These are phyloP conservation scores for Lactarius hengduanensis DNA, from an alignment of 768 basidiomycete species.

Conservation along the genomic window DNA sequence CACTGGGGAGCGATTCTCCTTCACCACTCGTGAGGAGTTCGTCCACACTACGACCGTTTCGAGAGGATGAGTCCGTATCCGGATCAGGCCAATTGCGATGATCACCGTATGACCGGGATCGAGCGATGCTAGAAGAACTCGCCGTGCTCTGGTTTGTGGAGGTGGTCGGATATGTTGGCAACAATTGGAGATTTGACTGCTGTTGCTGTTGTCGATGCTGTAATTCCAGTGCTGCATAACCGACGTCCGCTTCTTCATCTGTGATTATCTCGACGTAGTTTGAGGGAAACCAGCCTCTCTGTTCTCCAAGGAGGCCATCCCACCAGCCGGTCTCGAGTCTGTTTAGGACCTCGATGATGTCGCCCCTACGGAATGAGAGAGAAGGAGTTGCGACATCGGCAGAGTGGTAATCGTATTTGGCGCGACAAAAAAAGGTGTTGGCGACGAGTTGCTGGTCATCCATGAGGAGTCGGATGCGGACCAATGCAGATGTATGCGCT, in stretches of 20 bases:
- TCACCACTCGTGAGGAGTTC: slow-evolving; percentile 35
- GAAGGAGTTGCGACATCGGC: slow-evolving; percentile 70
- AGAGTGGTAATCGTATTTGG: slow-evolving; percentile 89
- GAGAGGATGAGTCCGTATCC: slow-evolving; percentile 37
- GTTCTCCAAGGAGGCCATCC: slow-evolving; percentile 89
- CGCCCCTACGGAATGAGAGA: slow-evolving; percentile 80
- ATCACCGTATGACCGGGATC: slow-evolving; percentile 39
- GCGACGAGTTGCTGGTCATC: slow-evolving; percentile 58
- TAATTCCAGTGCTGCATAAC: slow-evolving; percentile 50
- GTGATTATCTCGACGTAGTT: slow-evolving; percentile 86
- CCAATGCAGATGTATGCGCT: slow-evolving; percentile 4
- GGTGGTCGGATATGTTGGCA: slow-evolving; percentile 25
- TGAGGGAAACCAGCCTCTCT: slow-evolving; percentile 96
- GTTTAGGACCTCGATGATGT: slow-evolving; percentile 92
- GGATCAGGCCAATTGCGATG: slow-evolving; percentile 57
- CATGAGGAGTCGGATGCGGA: slow-evolving; percentile 15
- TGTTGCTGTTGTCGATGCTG: slow-evolving; percentile 27
- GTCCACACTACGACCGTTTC: slow-evolving; percentile 39
- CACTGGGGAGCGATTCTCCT: slow-evolving; percentile 47
- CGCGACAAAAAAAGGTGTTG: slow-evolving; percentile 78
- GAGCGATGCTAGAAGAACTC: slow-evolving; percentile 22
- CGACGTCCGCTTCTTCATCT: slow-evolving; percentile 76
- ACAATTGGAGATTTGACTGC: slow-evolving; percentile 8
- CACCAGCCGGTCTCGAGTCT: slow-evolving; percentile 96
- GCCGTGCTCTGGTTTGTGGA: slow-evolving; percentile 45